A percentile compares a stretch with the other conserved stretches of the same genome.
phyloP scores from a whole-genome alignment of 176 grass and related monocot species.

The Bromus sterilis region DNA sequence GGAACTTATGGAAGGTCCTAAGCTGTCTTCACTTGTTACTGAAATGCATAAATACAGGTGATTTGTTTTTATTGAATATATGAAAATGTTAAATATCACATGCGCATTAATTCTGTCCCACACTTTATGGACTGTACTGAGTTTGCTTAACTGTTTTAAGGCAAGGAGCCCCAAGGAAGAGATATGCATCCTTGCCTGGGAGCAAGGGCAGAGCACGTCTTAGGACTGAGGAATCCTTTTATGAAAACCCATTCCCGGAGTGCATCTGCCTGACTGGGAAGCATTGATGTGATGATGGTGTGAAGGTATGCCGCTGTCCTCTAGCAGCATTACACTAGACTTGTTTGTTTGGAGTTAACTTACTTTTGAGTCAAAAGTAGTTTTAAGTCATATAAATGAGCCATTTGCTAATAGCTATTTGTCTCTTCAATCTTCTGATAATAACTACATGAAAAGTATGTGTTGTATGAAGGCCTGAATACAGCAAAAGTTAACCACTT shows the following conservation, averaged over 20 bases:
- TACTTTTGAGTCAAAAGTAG: background rate
- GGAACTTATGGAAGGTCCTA: constrained; percentile 59
- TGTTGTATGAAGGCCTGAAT: background rate
- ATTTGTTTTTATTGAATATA: constrained; percentile 17
- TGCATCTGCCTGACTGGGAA: constrained; percentile 69
- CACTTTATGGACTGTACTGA: background rate
- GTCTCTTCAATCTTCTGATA: background rate
- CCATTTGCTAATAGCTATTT: background rate
- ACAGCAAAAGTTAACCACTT: background rate
- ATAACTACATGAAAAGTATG: background rate
- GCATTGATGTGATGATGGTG: constrained; percentile 23
- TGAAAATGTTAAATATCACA: background rate
- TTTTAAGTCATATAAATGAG: background rate
- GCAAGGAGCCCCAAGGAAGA: constrained; percentile 83
- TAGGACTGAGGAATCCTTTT: constrained; percentile 87
- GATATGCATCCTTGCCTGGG: constrained; percentile 65
- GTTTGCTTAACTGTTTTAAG: constrained; percentile 36
- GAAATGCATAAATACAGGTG: constrained; percentile 85
- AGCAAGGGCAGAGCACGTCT: constrained; percentile 79
- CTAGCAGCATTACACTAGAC: background rate
- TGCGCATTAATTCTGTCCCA: background rate
- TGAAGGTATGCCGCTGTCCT: constrained; percentile 27
- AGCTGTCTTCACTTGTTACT: constrained; percentile 58
- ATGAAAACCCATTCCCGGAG: constrained; percentile 88
- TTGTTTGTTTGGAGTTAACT: constrained; percentile 1